phyloP scores from a whole-genome alignment of 805 yeast genomes.

The Metschnikowia chrysomelidarum region DNA sequence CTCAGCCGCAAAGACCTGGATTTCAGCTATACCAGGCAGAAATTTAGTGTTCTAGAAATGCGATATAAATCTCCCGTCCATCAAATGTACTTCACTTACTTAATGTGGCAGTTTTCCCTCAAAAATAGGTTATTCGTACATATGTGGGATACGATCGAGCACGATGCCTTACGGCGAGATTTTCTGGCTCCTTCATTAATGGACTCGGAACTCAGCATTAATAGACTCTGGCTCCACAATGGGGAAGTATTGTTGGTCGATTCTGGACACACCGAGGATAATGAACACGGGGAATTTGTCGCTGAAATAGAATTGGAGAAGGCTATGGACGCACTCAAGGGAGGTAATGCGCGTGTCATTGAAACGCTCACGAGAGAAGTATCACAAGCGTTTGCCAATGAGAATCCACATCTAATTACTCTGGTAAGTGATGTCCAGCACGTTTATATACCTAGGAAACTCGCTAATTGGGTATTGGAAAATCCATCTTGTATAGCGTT shows the following conservation, averaged over 20 bases:
- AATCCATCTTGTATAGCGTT: constrained; percentile 10
- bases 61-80: constrained; percentile 4
- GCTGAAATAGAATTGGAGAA: constrained; percentile 7
- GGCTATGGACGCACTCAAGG: constrained; percentile 7
- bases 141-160: constrained; percentile 16
- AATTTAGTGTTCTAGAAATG: constrained; percentile 10
- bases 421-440: constrained; percentile 9
- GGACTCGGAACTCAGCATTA: constrained; percentile 13
- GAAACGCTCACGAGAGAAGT: constrained; percentile 1
- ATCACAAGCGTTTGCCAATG: not conserved
- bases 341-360: not conserved
- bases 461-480: constrained; percentile 1
- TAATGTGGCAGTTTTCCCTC: constrained; percentile 10
- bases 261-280: constrained; percentile 7
- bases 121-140: constrained; percentile 10
- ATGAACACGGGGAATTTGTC: constrained; percentile 16
- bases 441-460: constrained; percentile 10
- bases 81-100: constrained; percentile 14
- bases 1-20: constrained; percentile 1
- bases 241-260: constrained; percentile 6
- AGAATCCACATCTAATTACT: constrained; percentile 5
- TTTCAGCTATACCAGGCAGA: not conserved
- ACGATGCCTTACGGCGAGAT: constrained; percentile 18
- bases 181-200: constrained; percentile 11
- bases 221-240: constrained; percentile 12